These are phyloP conservation scores for Scytalidium lignicola DNA, from an alignment of 2,329 filamentous ascomycete genomes.

Conservation along the genomic window DNA sequence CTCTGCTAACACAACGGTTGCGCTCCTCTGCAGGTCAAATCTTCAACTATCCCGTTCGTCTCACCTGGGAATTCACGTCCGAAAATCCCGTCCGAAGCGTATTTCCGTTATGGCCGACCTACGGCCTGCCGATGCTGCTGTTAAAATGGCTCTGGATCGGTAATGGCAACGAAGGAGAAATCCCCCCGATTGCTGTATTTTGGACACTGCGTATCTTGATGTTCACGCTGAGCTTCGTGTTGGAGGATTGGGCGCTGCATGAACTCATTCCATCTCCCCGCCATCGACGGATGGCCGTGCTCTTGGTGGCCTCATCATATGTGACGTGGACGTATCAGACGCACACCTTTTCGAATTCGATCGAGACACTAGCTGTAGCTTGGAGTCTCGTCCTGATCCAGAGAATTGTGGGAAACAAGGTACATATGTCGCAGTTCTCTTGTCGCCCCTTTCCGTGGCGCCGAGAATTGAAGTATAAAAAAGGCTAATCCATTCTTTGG, in stretches of 20 bases:
- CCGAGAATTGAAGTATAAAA: neutral
- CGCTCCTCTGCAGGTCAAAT: constrained; percentile 63
- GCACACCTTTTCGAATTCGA: constrained; percentile 96
- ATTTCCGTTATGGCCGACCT: constrained; percentile 93
- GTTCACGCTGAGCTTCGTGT: constrained; percentile 91
- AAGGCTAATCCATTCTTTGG: constrained; percentile 10
- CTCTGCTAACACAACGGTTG: constrained; percentile 5
- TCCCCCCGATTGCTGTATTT: constrained; percentile 82
- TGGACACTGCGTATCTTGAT: constrained; percentile 85
- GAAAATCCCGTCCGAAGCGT: constrained; percentile 87
- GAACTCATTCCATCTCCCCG: constrained; percentile 77
- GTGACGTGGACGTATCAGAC: constrained; percentile 99
- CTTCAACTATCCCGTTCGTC: constrained; percentile 82
- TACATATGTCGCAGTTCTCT: constrained; percentile 40
- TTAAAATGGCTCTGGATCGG: constrained; percentile 91
- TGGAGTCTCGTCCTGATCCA: constrained; percentile 92
- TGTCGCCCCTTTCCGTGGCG: too few species aligned
- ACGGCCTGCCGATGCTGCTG: constrained; percentile 88
- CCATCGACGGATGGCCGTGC: constrained; percentile 65
- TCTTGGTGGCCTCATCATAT: constrained; percentile 91
- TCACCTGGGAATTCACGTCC: constrained; percentile 95
- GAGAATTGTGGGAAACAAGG: constrained; percentile 75
- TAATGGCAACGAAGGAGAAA: constrained; percentile 68
- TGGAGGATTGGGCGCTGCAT: constrained; percentile 96
- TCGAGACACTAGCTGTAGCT: constrained; percentile 86